Evolutionary conservation across 305 asterid species (phyloP).

Genomic region (Striga hermonthica): DNA sequence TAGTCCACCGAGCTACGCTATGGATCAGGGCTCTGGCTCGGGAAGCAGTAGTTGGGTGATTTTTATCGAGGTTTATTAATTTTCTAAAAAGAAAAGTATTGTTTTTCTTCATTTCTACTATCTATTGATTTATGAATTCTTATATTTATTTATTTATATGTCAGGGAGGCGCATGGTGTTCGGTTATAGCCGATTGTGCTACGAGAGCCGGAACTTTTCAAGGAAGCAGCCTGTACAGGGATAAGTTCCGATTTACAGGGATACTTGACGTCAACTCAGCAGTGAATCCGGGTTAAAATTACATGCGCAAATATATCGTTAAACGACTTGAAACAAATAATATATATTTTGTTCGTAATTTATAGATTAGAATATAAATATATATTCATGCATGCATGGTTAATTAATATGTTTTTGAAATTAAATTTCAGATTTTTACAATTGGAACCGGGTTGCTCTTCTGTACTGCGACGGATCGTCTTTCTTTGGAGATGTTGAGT

Average conservation of each 20-base stretch:
- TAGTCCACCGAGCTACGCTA: not conserved
- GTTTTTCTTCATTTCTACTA: too few species aligned
- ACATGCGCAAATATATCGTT: too few species aligned
- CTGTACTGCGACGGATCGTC: conserved; percentile 70
- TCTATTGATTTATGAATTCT: too few species aligned
- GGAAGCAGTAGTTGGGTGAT: not conserved
- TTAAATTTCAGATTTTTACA: conserved; percentile 55
- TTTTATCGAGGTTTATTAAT: not conserved
- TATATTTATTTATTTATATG: too few species aligned
- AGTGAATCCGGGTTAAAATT: not conserved
- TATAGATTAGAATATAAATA: too few species aligned
- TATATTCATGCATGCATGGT: not conserved
- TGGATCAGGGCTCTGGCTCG: not conserved
- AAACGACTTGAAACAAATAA: too few species aligned
- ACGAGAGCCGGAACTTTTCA: not conserved
- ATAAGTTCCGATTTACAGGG: not conserved
- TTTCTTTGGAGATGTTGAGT: conserved; percentile 53
- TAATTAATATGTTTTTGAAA: conserved; percentile 2
- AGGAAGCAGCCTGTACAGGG: not conserved
- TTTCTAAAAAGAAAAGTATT: not conserved
- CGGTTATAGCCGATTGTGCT: not conserved
- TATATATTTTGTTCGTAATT: too few species aligned
- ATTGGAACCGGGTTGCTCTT: conserved; percentile 62
- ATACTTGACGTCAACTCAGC: not conserved
- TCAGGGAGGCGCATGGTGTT: not conserved